Evolutionary conservation across 345 rosid genomes (phyloP).

Genomic region (Eucalyptus virginea): DNA sequence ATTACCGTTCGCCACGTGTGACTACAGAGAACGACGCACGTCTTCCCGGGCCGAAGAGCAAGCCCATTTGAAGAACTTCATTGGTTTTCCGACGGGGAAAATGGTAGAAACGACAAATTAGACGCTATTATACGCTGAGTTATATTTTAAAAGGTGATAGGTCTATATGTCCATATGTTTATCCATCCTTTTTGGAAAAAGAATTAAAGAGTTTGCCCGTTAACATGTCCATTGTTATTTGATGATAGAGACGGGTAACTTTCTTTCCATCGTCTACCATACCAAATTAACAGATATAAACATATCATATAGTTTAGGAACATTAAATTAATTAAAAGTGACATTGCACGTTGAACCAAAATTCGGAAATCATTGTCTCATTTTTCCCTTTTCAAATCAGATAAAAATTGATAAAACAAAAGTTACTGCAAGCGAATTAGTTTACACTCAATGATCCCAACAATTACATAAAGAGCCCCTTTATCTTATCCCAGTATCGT

Average conservation of each 20-base stretch:
- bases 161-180: neutral
- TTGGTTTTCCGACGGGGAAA: neutral
- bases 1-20: neutral
- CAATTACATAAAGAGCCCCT: neutral
- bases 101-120: neutral
- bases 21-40: neutral
- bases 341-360: fast-evolving
- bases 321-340: neutral
- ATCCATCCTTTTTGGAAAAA: fast-evolving
- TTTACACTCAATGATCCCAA: neutral
- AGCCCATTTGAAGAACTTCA: neutral
- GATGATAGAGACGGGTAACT: fast-evolving
- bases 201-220: fast-evolving
- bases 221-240: neutral
- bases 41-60: neutral
- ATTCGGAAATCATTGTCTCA: fast-evolving
- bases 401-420: neutral
- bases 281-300: neutral
- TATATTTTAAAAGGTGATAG: neutral
- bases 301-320: neutral
- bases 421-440: neutral
- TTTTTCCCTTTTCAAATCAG: neutral
- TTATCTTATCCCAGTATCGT: neutral
- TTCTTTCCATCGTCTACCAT: fast-evolving
- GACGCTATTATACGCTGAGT: no score